Evolutionary conservation across 1,284 basidiomycete species (phyloP).

Genomic region (Ganoderma sp.): DNA sequence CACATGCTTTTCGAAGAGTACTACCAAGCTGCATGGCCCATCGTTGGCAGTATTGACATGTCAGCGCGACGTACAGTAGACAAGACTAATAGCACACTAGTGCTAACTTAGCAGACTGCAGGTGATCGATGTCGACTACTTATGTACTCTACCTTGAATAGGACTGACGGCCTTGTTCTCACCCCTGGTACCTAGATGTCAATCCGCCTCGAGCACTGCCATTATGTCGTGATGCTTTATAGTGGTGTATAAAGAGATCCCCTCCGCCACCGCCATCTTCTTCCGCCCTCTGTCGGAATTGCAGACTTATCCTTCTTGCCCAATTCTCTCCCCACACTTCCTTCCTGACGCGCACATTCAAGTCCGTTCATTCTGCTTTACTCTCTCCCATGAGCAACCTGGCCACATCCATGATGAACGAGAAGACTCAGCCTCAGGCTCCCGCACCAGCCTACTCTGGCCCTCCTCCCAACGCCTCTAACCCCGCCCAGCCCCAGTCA

Average conservation of each 20-base stretch:
- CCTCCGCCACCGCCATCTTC: background rate
- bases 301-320: background rate
- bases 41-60: background rate
- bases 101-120: background rate
- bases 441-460: conserved; percentile 7
- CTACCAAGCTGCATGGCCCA: background rate
- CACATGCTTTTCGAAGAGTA: background rate
- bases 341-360: background rate
- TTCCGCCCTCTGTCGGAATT: background rate
- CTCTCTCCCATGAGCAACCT: conserved; percentile 2
- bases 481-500: conserved; percentile 1
- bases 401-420: conserved; percentile 17
- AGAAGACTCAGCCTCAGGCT: conserved; percentile 17
- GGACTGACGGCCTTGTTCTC: conserved; percentile 5
- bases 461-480: conserved; percentile 1
- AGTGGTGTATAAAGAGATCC: background rate
- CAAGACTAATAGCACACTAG: background rate
- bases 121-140: background rate
- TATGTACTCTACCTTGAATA: conserved; percentile 1
- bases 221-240: background rate
- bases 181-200: conserved; percentile 8
- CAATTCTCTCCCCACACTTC: background rate
- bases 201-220: background rate
- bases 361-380: background rate
- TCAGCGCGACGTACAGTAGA: background rate